Evolutionary conservation across 2,329 filamentous ascomycete species (phyloP), one percentile per base, ranked within the genome.

Genomic region (Cladophialophora yegresii): DNA sequence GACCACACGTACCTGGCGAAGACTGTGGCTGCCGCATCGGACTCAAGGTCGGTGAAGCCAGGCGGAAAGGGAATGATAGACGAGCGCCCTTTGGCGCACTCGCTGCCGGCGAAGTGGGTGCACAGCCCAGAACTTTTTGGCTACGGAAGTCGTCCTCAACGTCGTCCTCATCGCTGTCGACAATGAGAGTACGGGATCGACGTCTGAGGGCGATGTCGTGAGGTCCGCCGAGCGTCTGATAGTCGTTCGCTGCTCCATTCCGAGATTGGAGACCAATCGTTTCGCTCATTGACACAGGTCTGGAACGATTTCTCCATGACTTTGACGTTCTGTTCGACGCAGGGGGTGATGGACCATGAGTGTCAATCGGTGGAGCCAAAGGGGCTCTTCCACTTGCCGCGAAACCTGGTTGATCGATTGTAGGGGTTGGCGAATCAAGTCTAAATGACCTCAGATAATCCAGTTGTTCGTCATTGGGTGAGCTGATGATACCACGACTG

Each of bases 101-200:
- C 36, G 16, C 5, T 1, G 47, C 47, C 5, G 47, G 23, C 20
- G 73, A 95, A 91, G 78, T 79, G 96, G 47, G 80, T 96, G 4
- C 36, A 43, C 16, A 43, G 13, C 13, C 13, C 36, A 43, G 13
- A 8, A 7, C n/a, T n/a, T 20, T 20, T 16, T 43, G 1, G 92
- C 91, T 0, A 78, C 93, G 5, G 90, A 90, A 69, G 90, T 96
- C 23, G 85, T 92, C 2, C 75, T 0, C 78, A 78, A 82, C 64
- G 82, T 80, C 0, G 77, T 77, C 0, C 77, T 81, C 3, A 80
- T 81, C 8, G 81, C 80, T 6, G 68, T 82, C 10, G 82, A 82
- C 23, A 50, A 50, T 50, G 47, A 50, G 22, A 23, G 9, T 26
- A 23, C 47, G 47, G 12, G 22, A 2, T 26, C 47, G 12, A 26